Evolutionary conservation across 805 yeast genomes (phyloP).

Genomic region (Kregervanrija delftensis): DNA sequence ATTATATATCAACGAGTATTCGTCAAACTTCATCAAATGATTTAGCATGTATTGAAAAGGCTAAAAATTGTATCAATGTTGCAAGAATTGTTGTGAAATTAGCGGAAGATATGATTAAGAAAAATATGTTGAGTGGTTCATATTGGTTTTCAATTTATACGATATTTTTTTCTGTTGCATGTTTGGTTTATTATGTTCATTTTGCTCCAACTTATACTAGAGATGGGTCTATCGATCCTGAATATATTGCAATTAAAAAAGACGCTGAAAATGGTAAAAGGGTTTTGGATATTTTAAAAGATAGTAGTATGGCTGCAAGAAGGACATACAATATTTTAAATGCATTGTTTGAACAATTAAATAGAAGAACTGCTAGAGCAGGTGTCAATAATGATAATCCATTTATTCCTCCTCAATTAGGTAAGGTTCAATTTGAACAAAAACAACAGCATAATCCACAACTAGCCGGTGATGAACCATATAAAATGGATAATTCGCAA

Average conservation of each 20-base stretch:
- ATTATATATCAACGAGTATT: slow-evolving; percentile 60
- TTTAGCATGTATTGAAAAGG: slow-evolving; percentile 61
- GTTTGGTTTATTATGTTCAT: slow-evolving; percentile 75
- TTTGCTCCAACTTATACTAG: slow-evolving; percentile 28
- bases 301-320: slow-evolving; percentile 68
- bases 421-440: slow-evolving; percentile 11
- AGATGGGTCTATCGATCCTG: slow-evolving; percentile 37
- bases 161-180: slow-evolving; percentile 81
- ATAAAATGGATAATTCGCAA: slow-evolving; percentile 2
- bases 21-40: slow-evolving; percentile 30
- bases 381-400: slow-evolving; percentile 15
- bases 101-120: slow-evolving; percentile 73
- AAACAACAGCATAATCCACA: slow-evolving; percentile 2
- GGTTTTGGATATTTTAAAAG: slow-evolving; percentile 64
- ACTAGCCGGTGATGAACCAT: slow-evolving; percentile 1
- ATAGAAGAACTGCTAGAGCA: slow-evolving; percentile 57
- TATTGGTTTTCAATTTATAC: slow-evolving; percentile 92
- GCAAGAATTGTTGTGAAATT: slow-evolving; percentile 76
- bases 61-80: slow-evolving; percentile 76
- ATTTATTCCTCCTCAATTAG: slow-evolving; percentile 24
- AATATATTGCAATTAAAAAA: slow-evolving; percentile 51
- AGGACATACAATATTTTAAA: slow-evolving; percentile 76
- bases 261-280: slow-evolving; percentile 81
- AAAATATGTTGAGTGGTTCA: slow-evolving; percentile 68
- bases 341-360: slow-evolving; percentile 72